A percentile compares a stretch with the other conserved stretches of the same genome.
phyloP scores from a whole-genome alignment of 768 basidiomycete genomes.

The Trametes cubensis region DNA sequence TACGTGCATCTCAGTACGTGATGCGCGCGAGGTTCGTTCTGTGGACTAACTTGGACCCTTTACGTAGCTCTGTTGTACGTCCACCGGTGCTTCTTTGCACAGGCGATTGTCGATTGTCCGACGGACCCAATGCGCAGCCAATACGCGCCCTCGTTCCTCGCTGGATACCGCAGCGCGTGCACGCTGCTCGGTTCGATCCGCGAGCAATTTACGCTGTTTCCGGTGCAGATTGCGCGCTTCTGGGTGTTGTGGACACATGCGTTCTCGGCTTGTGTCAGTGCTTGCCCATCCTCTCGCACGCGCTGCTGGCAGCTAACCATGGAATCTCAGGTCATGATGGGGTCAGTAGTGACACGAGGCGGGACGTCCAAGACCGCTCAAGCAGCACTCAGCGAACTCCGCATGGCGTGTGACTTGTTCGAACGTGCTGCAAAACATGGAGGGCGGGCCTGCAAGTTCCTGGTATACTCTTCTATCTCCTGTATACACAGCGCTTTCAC shows the following conservation, averaged over 20 bases:
- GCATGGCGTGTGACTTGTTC: constrained; percentile 65
- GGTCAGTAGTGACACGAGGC: constrained; percentile 74
- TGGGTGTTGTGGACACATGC: constrained; percentile 68
- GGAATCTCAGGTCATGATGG: constrained; percentile 65
- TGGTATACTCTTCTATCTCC: constrained; percentile 45
- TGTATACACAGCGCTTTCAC: not conserved
- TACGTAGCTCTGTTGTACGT: constrained; percentile 68
- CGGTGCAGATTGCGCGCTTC: constrained; percentile 61
- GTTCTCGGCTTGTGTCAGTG: constrained; percentile 41
- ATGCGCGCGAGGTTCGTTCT: constrained; percentile 14
- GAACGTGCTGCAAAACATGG: constrained; percentile 62
- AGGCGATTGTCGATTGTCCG: constrained; percentile 67
- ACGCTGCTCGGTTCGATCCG: constrained; percentile 54
- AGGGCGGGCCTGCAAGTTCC: constrained; percentile 70
- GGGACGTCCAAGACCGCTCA: constrained; percentile 66
- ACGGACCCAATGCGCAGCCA: constrained; percentile 67
- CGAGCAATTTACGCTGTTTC: constrained; percentile 56
- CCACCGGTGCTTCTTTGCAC: constrained; percentile 71
- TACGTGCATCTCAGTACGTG: constrained; percentile 68
- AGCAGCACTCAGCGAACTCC: constrained; percentile 69
- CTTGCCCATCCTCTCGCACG: constrained; percentile 55
- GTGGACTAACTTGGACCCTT: constrained; percentile 65
- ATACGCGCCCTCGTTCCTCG: constrained; percentile 73
- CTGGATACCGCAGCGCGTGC: constrained; percentile 74
- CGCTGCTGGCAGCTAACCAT: constrained; percentile 37